Conservation (phyloP, 768 basidiomycete species). For the Tulasnella sp. region DNA sequence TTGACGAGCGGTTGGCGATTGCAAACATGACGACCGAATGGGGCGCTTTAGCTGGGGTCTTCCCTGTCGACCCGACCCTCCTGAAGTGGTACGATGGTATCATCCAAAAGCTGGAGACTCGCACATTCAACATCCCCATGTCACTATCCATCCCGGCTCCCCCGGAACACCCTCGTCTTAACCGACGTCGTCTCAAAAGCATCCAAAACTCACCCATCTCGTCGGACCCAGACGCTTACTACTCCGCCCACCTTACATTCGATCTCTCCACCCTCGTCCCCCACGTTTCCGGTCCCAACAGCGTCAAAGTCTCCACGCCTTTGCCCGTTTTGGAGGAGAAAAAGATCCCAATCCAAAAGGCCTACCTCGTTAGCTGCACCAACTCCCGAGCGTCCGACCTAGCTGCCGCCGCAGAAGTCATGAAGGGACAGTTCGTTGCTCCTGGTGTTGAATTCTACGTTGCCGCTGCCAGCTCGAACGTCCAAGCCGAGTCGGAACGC, state of each 20-base stretch:
- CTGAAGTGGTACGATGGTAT: conserved; percentile 80
- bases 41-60: conserved; percentile 94
- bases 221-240: conserved; percentile 78
- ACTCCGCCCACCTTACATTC: conserved; percentile 83
- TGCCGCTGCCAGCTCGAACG: conserved; percentile 87
- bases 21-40: conserved; percentile 99
- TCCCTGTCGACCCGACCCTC: conserved; percentile 83
- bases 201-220: conserved; percentile 49
- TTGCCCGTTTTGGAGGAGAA: conserved; percentile 74
- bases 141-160: conserved; percentile 57
- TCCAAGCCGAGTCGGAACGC: conserved; percentile 84
- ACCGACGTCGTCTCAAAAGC: conserved; percentile 61
- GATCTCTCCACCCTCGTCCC: conserved; percentile 93
- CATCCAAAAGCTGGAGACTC: conserved; percentile 67
- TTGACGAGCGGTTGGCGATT: conserved; percentile 94
- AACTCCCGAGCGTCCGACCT: conserved; percentile 96
- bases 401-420: conserved; percentile 84
- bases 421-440: conserved; percentile 70
- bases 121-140: conserved; percentile 58
- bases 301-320: conserved; percentile 93
- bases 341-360: conserved; percentile 85
- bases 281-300: conserved; percentile 95
- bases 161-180: conserved; percentile 83
- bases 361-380: conserved; percentile 97
- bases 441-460: conserved; percentile 95